Evolutionary conservation across 257 asterid species (phyloP).

Genomic region (Solanum clarkiae): DNA sequence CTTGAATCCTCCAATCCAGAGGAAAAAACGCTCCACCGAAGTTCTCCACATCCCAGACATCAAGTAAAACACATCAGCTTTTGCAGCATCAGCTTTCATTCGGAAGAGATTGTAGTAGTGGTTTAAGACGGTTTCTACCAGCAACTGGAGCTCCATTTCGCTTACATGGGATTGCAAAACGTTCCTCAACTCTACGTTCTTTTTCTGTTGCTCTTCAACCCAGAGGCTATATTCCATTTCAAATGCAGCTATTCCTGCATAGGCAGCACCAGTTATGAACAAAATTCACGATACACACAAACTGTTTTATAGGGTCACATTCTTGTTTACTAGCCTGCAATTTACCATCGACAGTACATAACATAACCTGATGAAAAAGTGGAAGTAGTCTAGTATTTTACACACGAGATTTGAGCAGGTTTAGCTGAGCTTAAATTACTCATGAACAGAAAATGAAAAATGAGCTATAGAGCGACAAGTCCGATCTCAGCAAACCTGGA

Average conservation of each 20-base stretch:
- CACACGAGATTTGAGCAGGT: not conserved
- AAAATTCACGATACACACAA: not conserved
- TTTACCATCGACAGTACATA: not conserved
- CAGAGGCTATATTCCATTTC: slow-evolving; percentile 72
- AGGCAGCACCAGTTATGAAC: not conserved
- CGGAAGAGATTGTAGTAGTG: slow-evolving; percentile 67
- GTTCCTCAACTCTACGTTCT: slow-evolving; percentile 44
- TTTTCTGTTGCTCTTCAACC: slow-evolving; percentile 68
- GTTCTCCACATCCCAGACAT: slow-evolving; percentile 80
- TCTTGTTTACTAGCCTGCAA: not conserved
- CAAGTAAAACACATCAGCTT: slow-evolving; percentile 72
- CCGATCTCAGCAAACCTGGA: slow-evolving; percentile 29
- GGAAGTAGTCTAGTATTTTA: not conserved
- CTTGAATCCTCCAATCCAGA: slow-evolving; percentile 91
- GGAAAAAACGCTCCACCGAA: slow-evolving; percentile 72
- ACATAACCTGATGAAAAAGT: not conserved
- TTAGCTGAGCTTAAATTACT: not conserved
- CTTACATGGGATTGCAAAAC: slow-evolving; percentile 40
- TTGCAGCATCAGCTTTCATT: slow-evolving; percentile 69
- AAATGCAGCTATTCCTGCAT: slow-evolving; percentile 55
- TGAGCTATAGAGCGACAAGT: not conserved
- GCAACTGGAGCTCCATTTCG: slow-evolving; percentile 40
- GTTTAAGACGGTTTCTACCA: slow-evolving; percentile 38
- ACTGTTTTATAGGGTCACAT: not conserved
- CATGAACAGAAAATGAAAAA: not conserved